Conservation (phyloP, 148 eudicot genomes). For the Hydrangea macrophylla region DNA sequence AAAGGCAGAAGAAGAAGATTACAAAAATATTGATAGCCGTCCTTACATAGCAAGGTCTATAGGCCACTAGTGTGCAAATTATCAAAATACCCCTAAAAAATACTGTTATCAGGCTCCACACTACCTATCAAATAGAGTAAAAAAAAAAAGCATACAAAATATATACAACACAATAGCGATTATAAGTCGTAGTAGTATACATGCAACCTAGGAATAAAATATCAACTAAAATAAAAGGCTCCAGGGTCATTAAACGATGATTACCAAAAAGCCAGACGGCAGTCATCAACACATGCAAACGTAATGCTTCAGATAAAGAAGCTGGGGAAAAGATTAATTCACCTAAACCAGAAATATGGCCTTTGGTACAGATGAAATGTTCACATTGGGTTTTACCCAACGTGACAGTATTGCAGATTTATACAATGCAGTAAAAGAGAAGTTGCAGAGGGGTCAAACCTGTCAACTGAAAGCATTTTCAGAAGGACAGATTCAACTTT, state of each 20-base stretch:
- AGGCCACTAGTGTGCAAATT: too few species aligned
- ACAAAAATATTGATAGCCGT: too few species aligned
- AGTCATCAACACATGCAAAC: not conserved
- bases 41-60: too few species aligned
- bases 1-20: too few species aligned
- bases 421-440: slow-evolving; percentile 48
- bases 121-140: too few species aligned
- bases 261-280: not conserved
- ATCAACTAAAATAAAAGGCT: not conserved
- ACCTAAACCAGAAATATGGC: slow-evolving; percentile 14
- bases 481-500: slow-evolving; percentile 30
- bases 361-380: slow-evolving; percentile 34
- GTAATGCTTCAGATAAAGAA: not conserved
- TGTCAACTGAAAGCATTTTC: slow-evolving; percentile 32
- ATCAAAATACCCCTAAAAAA: too few species aligned
- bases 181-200: not conserved
- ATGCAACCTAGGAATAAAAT: not conserved
- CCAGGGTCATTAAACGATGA: not conserved
- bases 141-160: too few species aligned
- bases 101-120: too few species aligned
- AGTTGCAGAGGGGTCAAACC: slow-evolving; percentile 26
- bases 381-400: slow-evolving; percentile 46
- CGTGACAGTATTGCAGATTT: slow-evolving; percentile 52
- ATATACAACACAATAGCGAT: not conserved
- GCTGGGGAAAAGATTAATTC: not conserved